Conservation (phyloP, 2,329 filamentous ascomycete species). For the Claviceps sp. region DNA sequence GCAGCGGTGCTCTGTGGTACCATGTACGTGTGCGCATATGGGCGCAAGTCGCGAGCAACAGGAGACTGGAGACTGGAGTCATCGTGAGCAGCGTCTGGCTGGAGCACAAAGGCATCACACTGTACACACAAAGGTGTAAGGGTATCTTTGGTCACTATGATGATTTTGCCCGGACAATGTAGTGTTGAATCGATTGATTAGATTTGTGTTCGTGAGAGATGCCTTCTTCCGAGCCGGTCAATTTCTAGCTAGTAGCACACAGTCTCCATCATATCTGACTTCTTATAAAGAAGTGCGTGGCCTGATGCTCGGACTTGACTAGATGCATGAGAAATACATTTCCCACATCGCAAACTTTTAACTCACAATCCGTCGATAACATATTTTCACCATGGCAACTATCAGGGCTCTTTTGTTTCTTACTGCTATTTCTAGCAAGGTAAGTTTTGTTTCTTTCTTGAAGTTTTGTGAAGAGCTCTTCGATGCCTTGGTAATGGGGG, state of each 20-base stretch:
- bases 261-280: too few relatives aligned
- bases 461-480: background rate
- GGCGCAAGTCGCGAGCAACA: background rate
- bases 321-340: background rate
- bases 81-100: background rate
- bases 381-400: background rate
- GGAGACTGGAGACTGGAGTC: background rate
- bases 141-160: too few relatives aligned
- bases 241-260: too few relatives aligned
- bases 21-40: background rate
- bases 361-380: background rate
- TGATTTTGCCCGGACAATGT: background rate
- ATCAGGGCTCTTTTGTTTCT: background rate
- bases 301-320: background rate
- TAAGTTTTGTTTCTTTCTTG: background rate
- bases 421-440: background rate
- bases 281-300: background rate
- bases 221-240: too few relatives aligned
- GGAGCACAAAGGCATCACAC: background rate
- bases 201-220: too few relatives aligned
- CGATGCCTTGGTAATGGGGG: too few relatives aligned
- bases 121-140: background rate
- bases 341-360: background rate
- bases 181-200: background rate
- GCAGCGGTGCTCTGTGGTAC: background rate